These are phyloP conservation scores for Fusarium scirpi DNA, from an alignment of 2,329 filamentous ascomycete species.

Conservation along the genomic window DNA sequence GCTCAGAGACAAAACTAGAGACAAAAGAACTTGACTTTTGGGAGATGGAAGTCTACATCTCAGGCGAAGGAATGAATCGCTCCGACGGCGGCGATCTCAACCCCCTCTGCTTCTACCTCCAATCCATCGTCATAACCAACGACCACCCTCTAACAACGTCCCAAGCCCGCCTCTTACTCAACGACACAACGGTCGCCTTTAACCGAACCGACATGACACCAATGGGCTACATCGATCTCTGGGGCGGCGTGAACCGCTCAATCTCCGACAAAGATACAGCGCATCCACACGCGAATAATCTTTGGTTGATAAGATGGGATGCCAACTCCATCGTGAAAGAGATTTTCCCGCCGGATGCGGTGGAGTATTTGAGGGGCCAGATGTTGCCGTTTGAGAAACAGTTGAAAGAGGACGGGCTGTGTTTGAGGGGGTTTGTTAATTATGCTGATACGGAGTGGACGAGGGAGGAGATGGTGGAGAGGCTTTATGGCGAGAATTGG, in stretches of 20 bases:
- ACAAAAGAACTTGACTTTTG: constrained; percentile 33
- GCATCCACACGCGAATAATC: constrained; percentile 35
- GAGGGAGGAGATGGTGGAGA: constrained; percentile 28
- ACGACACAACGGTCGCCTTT: constrained; percentile 21
- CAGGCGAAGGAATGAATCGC: constrained; percentile 31
- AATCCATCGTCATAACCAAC: constrained; percentile 31
- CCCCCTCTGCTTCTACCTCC: constrained; percentile 33
- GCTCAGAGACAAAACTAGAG: neutral
- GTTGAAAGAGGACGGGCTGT: constrained; percentile 13
- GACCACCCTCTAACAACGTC: constrained; percentile 30
- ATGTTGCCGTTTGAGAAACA: constrained; percentile 36
- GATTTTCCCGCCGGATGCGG: constrained; percentile 31
- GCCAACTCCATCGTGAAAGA: constrained; percentile 14
- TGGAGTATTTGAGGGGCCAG: constrained; percentile 27
- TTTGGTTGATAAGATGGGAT: constrained; percentile 41
- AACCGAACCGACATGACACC: constrained; percentile 31
- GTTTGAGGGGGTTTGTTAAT: constrained; percentile 38
- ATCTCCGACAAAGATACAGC: constrained; percentile 26
- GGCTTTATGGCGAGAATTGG: constrained; percentile 37
- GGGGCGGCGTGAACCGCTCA: constrained; percentile 33
- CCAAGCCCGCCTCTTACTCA: constrained; percentile 14
- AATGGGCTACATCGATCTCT: constrained; percentile 37
- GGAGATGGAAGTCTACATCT: constrained; percentile 31
- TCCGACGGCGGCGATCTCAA: constrained; percentile 32
- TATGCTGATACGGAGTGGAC: constrained; percentile 39